Evolutionary conservation across 1,284 basidiomycete genomes (phyloP), one percentile per base, ranked within the genome.

Genomic region (Amylostereum areolatum): DNA sequence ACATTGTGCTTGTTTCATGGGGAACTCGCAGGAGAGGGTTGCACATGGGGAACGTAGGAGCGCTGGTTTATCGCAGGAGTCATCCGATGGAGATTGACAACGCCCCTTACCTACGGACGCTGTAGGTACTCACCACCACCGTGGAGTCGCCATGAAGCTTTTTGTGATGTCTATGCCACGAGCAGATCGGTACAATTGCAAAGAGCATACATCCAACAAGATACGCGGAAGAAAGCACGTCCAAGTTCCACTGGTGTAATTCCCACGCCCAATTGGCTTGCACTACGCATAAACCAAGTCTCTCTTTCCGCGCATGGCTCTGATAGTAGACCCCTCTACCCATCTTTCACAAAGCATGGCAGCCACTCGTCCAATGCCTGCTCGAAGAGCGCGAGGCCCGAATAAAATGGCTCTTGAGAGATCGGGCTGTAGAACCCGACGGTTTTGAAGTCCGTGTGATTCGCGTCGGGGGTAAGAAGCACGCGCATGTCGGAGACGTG

Each of bases 341-440:
- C 33, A n/a, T 35, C 33, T 35, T 8, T 35, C 8, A 35, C 8
- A 35, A 74, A 75, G 52, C 72, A 75, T 5, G 72, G 72, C 11
- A 77, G 53, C 74, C 75, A 76, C 48, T 71, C 68, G 48, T 76
- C 73, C 45, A 76, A 56, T 2, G 74, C 74, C 41, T 73, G 55
- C 52, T 71, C 64, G 52, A 77, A 77, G 29, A 76, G 56, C 1
- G 67, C 72, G 6, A 76, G 50, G 7, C 74, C 75, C 4, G 71
- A 58, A 49, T 69, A 75, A 58, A 76, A 76, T 2, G 71, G 72
- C 50, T 69, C 69, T 49, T 70, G 69, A 8, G 70, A 64, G 0
- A 74, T 61, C 0, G 73, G 73, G 48, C 72, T 74, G 58, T 75
- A 76, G 54, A 75, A 75, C 3, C 74, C 74, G 2, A 77, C 69